Percentiles rank a stretch among this genome's conserved stretches.
These are phyloP conservation scores for Neurospora terricola DNA, from an alignment of 495 filamentous ascomycete species.

Conservation along the genomic window DNA sequence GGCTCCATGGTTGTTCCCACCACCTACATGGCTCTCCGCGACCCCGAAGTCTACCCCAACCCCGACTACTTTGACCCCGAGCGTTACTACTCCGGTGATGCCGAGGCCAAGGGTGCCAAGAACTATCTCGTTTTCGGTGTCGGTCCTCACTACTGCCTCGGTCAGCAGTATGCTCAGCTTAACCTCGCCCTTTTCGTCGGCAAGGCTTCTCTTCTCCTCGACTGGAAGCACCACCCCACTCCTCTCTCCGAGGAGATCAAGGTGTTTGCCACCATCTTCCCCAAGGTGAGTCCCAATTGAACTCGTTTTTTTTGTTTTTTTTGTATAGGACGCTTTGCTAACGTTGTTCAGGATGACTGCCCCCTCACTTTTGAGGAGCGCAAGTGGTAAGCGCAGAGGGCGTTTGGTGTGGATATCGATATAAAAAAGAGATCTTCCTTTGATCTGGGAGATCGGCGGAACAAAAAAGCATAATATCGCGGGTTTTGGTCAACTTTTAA, in stretches of 20 bases:
- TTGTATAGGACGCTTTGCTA: background rate
- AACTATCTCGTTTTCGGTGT: constrained; percentile 97
- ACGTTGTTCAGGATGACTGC: constrained; percentile 46
- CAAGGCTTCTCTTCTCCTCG: constrained; percentile 80
- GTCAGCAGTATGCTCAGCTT: constrained; percentile 84
- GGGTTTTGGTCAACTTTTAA: background rate
- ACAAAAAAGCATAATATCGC: background rate
- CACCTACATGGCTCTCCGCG: constrained; percentile 81
- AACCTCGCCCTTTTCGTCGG: constrained; percentile 89
- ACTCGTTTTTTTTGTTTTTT: no score
- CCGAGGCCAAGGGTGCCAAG: constrained; percentile 79
- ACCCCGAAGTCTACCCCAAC: constrained; percentile 84
- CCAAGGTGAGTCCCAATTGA: constrained; percentile 53
- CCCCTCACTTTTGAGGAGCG: constrained; percentile 51
- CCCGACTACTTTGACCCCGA: constrained; percentile 88
- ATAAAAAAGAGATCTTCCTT: background rate
- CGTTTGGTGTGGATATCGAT: background rate
- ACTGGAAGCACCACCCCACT: constrained; percentile 86
- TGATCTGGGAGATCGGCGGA: background rate
- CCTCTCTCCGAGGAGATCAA: constrained; percentile 83
- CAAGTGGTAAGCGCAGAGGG: constrained; percentile 24
- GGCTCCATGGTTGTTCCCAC: constrained; percentile 91
- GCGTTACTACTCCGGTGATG: constrained; percentile 82
- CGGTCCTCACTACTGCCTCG: constrained; percentile 93
- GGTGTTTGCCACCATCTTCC: constrained; percentile 97